These are phyloP conservation scores for Pseudozyma hubeiensis DNA, from an alignment of 1,284 basidiomycete species.

Conservation along the genomic window DNA sequence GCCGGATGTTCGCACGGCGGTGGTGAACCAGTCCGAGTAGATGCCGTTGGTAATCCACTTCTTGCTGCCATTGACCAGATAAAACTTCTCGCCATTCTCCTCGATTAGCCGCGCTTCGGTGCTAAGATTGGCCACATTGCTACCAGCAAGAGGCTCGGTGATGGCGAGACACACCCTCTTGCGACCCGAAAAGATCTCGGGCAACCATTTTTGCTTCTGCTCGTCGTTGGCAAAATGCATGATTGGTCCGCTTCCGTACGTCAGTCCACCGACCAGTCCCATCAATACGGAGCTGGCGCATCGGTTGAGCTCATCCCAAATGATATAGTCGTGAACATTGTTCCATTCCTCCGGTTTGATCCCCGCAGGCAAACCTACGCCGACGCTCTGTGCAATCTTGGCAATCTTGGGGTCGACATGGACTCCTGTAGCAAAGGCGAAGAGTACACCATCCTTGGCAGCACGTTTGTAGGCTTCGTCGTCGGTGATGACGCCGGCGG, in stretches of 20 bases:
- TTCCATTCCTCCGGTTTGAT: conserved; percentile 58
- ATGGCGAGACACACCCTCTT: conserved; percentile 63
- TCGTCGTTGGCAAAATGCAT: conserved; percentile 56
- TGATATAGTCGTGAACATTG: conserved; percentile 61
- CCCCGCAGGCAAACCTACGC: conserved; percentile 46
- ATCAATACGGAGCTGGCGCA: conserved; percentile 44
- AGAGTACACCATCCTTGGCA: conserved; percentile 57
- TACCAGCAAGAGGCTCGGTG: conserved; percentile 66
- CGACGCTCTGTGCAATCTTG: conserved; percentile 40
- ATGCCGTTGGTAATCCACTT: conserved; percentile 69
- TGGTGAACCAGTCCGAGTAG: conserved; percentile 65
- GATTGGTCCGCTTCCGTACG: conserved; percentile 48
- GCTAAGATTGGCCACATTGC: conserved; percentile 68
- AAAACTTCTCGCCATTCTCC: conserved; percentile 65
- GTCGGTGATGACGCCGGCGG: conserved; percentile 38
- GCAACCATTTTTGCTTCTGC: conserved; percentile 53
- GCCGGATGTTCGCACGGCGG: conserved; percentile 69
- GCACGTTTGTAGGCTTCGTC: conserved; percentile 46
- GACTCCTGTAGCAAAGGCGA: conserved; percentile 54
- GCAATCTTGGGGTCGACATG: conserved; percentile 46
- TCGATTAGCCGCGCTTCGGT: conserved; percentile 61
- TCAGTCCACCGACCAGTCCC: conserved; percentile 44
- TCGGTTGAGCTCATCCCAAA: conserved; percentile 59
- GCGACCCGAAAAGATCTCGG: conserved; percentile 51
- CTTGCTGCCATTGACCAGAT: conserved; percentile 69